Conservation (phyloP, 2,329 filamentous ascomycete species). For the Colletotrichum sp. region DNA sequence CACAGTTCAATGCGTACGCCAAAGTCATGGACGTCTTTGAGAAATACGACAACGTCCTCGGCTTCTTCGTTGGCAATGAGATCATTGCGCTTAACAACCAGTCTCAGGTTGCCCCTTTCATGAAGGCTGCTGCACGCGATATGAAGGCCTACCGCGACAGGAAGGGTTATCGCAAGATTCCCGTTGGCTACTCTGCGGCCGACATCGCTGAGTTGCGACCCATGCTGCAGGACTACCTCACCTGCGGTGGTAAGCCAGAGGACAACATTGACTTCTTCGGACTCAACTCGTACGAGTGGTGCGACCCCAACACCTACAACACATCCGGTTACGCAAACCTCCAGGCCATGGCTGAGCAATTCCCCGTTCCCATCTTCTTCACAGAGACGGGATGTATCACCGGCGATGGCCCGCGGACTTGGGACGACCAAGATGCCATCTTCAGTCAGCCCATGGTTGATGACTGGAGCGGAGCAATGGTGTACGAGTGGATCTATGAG, state of each 20-base stretch:
- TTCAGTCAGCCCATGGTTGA: slow-evolving; percentile 75
- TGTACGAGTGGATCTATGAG: slow-evolving; percentile 92
- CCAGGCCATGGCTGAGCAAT: slow-evolving; percentile 69
- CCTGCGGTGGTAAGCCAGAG: slow-evolving; percentile 72
- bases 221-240: slow-evolving; percentile 74
- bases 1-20: slow-evolving; percentile 71
- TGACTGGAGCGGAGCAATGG: slow-evolving; percentile 76
- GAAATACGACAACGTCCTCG: slow-evolving; percentile 78
- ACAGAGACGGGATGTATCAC: slow-evolving; percentile 87
- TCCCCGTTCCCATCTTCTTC: slow-evolving; percentile 87
- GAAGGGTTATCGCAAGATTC: slow-evolving; percentile 81
- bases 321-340: slow-evolving; percentile 74
- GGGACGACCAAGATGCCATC: slow-evolving; percentile 77
- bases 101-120: slow-evolving; percentile 74
- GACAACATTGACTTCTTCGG: slow-evolving; percentile 84
- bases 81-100: slow-evolving; percentile 70
- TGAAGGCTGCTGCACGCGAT: slow-evolving; percentile 82
- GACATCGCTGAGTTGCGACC: slow-evolving; percentile 75
- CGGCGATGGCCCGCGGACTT: slow-evolving; percentile 60
- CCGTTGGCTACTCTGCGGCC: slow-evolving; percentile 85
- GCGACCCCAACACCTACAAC: slow-evolving; percentile 62
- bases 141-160: slow-evolving; percentile 80
- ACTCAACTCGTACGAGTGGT: slow-evolving; percentile 87
- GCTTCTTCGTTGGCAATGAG: slow-evolving; percentile 90
- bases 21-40: slow-evolving; percentile 80